Percentiles rank a stretch among this genome's conserved stretches.
Conservation (phyloP, 352 stramenopile genomes). For the Salisapilia sapeloensis region DNA sequence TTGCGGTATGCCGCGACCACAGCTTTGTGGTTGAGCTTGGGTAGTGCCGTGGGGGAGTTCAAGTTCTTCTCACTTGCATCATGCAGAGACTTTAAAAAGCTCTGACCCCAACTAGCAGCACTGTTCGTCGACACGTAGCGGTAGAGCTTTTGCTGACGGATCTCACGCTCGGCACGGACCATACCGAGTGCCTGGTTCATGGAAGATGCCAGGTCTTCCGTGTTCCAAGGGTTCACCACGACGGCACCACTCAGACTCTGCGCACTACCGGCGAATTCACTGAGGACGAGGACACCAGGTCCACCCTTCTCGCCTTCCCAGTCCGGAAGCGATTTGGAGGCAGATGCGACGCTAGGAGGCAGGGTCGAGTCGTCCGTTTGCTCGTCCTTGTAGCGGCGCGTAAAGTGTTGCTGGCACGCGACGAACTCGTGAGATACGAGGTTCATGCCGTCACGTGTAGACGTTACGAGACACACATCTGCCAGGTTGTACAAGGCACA, state of each 20-base stretch:
- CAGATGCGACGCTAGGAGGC: constrained; percentile 6
- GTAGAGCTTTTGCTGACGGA: constrained; percentile 82
- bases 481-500: constrained; percentile 80
- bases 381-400: constrained; percentile 58
- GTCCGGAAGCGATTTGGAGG: constrained; percentile 39
- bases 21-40: constrained; percentile 32
- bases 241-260: constrained; percentile 78
- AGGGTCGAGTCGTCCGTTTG: constrained; percentile 17
- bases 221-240: constrained; percentile 80
- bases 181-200: constrained; percentile 77
- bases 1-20: constrained; percentile 51
- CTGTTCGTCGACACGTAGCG: constrained; percentile 80
- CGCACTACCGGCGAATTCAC: constrained; percentile 78
- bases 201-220: constrained; percentile 61
- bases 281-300: constrained; percentile 73
- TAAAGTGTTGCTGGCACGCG: constrained; percentile 75
- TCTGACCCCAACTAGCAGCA: constrained; percentile 61
- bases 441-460: constrained; percentile 82
- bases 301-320: constrained; percentile 68
- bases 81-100: constrained; percentile 57
- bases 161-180: constrained; percentile 62
- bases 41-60: constrained; percentile 22
- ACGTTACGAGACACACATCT: constrained; percentile 81
- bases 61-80: constrained; percentile 45
- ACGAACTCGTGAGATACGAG: constrained; percentile 83